A percentile compares a stretch with the other conserved stretches of the same genome.
phyloP scores from a whole-genome alignment of 116 monocot genomes.

The Zostera marina region DNA sequence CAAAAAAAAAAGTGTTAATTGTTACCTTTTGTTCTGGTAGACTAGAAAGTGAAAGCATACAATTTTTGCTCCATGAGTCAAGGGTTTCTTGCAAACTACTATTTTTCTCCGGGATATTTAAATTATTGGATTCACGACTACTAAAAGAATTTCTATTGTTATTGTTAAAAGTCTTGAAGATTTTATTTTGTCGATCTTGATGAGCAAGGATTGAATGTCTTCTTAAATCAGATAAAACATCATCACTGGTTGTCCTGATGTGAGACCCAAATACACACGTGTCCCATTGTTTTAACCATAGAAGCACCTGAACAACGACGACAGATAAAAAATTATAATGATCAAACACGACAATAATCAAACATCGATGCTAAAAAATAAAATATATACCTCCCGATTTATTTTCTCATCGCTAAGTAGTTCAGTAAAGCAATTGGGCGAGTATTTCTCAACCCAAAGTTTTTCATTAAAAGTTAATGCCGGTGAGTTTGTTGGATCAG shows the following conservation, averaged over 20 bases:
- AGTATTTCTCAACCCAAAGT: conserved; percentile 99
- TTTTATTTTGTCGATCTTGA: conserved; percentile 33
- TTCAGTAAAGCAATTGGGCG: conserved; percentile 82
- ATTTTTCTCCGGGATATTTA: conserved; percentile 14
- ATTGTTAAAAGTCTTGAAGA: conserved; percentile 26
- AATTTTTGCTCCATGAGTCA: conserved; percentile 33
- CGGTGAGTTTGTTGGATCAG: conserved; percentile 5
- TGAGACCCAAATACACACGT: conserved; percentile 88
- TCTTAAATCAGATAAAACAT: conserved; percentile 73
- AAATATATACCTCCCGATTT: conserved; percentile 62
- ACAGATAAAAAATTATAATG: not conserved
- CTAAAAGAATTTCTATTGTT: conserved; percentile 14
- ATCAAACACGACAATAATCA: not conserved
- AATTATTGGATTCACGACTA: conserved; percentile 14
- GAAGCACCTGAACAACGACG: conserved; percentile 43
- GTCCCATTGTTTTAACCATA: conserved; percentile 99
- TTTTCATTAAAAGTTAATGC: conserved; percentile 27
- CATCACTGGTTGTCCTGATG: conserved; percentile 62
- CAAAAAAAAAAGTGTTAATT: not conserved
- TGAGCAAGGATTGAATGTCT: conserved; percentile 41
- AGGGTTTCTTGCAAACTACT: conserved; percentile 13
- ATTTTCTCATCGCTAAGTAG: conserved; percentile 96
- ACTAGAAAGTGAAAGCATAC: conserved; percentile 7
- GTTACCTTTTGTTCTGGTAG: conserved; percentile 63
- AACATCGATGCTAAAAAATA: too few species aligned